A percentile compares a stretch with the other conserved stretches of the same genome.
Evolutionary conservation across 495 filamentous ascomycete species (phyloP).

Genomic region (Xylaria acuta): DNA sequence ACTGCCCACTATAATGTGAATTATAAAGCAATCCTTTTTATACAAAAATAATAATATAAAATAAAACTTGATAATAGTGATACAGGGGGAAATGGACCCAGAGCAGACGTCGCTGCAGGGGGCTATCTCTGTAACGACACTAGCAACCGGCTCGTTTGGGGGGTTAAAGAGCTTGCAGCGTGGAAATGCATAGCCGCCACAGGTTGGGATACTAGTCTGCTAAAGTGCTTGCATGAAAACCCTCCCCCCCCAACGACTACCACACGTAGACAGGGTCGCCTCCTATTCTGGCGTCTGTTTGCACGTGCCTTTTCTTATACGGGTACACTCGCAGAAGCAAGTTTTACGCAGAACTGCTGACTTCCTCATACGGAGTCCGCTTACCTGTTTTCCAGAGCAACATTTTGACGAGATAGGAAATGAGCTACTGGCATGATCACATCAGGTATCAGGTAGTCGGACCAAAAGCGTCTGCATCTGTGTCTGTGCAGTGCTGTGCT

Average conservation of each 20-base stretch:
- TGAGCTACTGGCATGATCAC: not conserved
- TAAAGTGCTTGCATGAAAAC: not conserved
- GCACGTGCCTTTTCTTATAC: not conserved
- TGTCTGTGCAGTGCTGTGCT: not conserved
- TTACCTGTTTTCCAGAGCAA: conserved; percentile 2
- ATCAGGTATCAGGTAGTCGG: not conserved
- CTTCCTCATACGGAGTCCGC: not conserved
- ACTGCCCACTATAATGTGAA: not conserved
- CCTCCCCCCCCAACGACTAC: not conserved
- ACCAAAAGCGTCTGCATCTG: not conserved
- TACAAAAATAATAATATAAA: not conserved
- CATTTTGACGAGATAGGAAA: not conserved
- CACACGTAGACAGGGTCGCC: not conserved
- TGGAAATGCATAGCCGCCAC: not conserved
- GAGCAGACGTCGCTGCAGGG: conserved; percentile 4
- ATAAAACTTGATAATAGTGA: not conserved
- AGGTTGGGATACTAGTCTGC: not conserved
- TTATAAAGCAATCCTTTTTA: not conserved
- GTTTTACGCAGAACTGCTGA: not conserved
- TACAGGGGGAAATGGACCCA: not conserved
- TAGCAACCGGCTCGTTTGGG: conserved; percentile 1
- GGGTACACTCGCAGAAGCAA: not conserved
- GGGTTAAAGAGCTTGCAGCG: not conserved
- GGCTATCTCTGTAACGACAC: not conserved
- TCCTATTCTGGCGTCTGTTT: not conserved